A percentile compares a stretch with the other conserved stretches of the same genome.
Evolutionary conservation across 306 rosid species (phyloP).

Genomic region (Ziziphus jujuba): DNA sequence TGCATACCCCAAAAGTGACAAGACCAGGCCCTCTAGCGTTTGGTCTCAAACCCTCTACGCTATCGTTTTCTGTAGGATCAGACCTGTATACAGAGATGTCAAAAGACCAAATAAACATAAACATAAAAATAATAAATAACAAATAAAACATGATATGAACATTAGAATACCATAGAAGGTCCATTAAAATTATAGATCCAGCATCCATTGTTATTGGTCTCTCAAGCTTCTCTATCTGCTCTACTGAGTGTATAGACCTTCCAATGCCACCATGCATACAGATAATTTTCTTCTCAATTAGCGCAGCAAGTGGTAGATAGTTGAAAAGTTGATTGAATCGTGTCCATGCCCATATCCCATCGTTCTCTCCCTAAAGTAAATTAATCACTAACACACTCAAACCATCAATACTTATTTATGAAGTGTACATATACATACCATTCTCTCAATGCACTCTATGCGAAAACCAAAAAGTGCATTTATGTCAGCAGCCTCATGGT

Average conservation of each 20-base stretch:
- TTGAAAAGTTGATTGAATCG: slow-evolving; percentile 99
- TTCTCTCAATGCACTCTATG: slow-evolving; percentile 98
- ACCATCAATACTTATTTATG: slow-evolving; percentile 24
- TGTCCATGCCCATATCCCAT: slow-evolving; percentile 99
- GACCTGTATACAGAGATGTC: slow-evolving; percentile 63
- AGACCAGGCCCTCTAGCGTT: slow-evolving; percentile 99
- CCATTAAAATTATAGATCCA: slow-evolving; percentile 95
- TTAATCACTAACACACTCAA: slow-evolving; percentile 29
- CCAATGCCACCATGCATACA: slow-evolving; percentile 99
- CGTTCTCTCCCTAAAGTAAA: slow-evolving; percentile 85
- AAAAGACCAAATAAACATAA: slow-evolving; percentile 14
- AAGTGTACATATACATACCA: slow-evolving; percentile 55
- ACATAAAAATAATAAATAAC: slow-evolving; percentile 1
- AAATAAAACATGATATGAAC: slow-evolving; percentile 14
- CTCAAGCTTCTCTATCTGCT: slow-evolving; percentile 96
- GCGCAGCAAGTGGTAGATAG: slow-evolving; percentile 95
- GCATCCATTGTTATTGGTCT: slow-evolving; percentile 99
- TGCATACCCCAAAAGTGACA: slow-evolving; percentile 92
- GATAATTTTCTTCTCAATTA: slow-evolving; percentile 95
- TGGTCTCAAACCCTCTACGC: slow-evolving; percentile 98
- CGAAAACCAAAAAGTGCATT: slow-evolving; percentile 99
- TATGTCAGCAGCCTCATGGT: slow-evolving; percentile 99
- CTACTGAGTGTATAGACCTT: slow-evolving; percentile 89
- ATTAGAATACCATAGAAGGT: slow-evolving; percentile 75
- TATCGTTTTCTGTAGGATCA: slow-evolving; percentile 97